Evolutionary conservation across 352 stramenopile species (phyloP), one percentile per base, ranked within the genome.

Genomic region (Phytophthora pistaciae): DNA sequence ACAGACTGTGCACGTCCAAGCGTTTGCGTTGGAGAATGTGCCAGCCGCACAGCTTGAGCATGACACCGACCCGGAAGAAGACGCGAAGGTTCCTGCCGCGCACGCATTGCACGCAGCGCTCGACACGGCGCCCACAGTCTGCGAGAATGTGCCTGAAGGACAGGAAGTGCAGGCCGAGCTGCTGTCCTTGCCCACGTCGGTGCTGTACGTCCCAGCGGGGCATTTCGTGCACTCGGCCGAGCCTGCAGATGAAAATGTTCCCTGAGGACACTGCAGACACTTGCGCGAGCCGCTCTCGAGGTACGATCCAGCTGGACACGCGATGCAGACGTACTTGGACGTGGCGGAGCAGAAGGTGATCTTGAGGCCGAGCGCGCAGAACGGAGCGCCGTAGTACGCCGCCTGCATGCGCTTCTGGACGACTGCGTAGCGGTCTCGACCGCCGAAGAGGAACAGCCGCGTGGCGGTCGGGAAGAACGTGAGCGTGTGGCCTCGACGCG

Each of bases 311-410:
- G 83, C 74, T 1, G 80, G 72, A 66, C 87, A 94, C 23, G 87
- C 82, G 3, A 91, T 74, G 60, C 87, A 93, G 13, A 90, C 80
- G 72, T 92, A 92, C 36, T 71, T 80, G 67, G 72, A 73, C 0
- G 75, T 85, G 11, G 71, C 58, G 8, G 75, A 63, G 36, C 85
- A 92, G 29, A 87, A 77, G 0, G 82, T 87, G 72, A 92, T 89
- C 46, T 83, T 87, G 18, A 82, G 72, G 0, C 83, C 85, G 0
- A 25, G 50, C 1, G 64, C 55, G 40, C 83, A 92, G 64, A 78
- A 91, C 8, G 85, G 85, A 13, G 85, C 82, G 0, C 69, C 74
- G 60, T 91, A 92, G 14, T 74, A 76, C 9, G 85, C 77, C n/a
- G 60, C 64, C 62, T 90, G 75, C 52, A 92, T 75, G 3, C 82